Percentiles rank a stretch among this genome's conserved stretches.
These are phyloP conservation scores for Conoideocrella luteorostrata DNA, from an alignment of 2,329 filamentous ascomycete genomes.

Conservation along the genomic window DNA sequence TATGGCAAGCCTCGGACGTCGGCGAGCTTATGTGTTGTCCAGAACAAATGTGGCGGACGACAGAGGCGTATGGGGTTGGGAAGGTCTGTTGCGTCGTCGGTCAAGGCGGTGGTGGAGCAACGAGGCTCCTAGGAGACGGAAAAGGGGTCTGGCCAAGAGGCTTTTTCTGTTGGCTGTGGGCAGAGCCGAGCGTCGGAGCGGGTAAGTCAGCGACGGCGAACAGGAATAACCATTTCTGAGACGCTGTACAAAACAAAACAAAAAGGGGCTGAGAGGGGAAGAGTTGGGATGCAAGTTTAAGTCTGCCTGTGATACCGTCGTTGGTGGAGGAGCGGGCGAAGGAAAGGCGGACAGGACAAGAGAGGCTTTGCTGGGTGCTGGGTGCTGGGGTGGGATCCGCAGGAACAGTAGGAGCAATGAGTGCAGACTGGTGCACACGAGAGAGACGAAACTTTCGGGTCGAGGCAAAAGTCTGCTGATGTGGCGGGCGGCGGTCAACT, in stretches of 20 bases:
- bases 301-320: constrained; percentile 8
- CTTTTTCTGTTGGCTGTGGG: constrained; percentile 2
- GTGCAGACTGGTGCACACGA: no score
- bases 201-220: constrained; percentile 14
- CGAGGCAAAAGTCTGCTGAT: constrained; percentile 16
- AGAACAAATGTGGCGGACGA: not conserved
- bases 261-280: not conserved
- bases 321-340: constrained; percentile 6
- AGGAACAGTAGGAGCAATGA: constrained; percentile 4
- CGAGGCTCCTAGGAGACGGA: constrained; percentile 10
- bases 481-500: constrained; percentile 5
- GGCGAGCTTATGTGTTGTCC: constrained; percentile 5
- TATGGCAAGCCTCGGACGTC: constrained; percentile 8
- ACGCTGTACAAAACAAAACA: constrained; percentile 1
- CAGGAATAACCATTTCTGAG: constrained; percentile 15
- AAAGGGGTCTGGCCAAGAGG: constrained; percentile 11
- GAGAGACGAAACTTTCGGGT: constrained; percentile 9
- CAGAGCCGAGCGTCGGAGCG: not conserved
- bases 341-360: constrained; percentile 4
- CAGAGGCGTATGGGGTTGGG: constrained; percentile 1
- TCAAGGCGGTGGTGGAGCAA: constrained; percentile 12
- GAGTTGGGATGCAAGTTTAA: constrained; percentile 5
- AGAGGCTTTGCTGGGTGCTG: constrained; percentile 2
- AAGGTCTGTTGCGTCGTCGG: constrained; percentile 8
- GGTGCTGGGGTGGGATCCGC: constrained; percentile 2